phyloP scores from a whole-genome alignment of 768 basidiomycete genomes.

The Kwoniella shandongensis region DNA sequence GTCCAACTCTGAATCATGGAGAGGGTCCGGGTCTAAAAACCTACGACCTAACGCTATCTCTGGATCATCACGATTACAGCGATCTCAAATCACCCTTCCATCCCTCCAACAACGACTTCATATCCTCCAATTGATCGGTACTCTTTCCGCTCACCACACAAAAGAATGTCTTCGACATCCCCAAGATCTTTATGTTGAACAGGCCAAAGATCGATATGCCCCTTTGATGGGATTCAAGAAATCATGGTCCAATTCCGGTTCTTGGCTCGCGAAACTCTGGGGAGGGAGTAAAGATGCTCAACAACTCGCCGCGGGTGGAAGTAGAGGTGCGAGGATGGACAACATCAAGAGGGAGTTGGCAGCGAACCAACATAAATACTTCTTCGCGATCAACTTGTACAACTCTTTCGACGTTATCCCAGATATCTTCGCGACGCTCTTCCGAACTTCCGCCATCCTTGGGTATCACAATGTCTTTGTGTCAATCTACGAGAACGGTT shows the following conservation, averaged over 20 bases:
- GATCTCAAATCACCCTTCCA: constrained; percentile 59
- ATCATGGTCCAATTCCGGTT: constrained; percentile 47
- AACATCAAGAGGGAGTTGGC: constrained; percentile 43
- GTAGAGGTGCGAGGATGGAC: constrained; percentile 26
- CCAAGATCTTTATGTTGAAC: constrained; percentile 80
- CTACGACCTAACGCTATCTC: constrained; percentile 40
- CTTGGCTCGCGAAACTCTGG: constrained; percentile 37
- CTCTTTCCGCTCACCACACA: constrained; percentile 87
- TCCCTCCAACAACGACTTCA: constrained; percentile 79
- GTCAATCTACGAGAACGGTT: constrained; percentile 98
- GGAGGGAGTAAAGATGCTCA: constrained; percentile 32
- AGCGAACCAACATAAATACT: constrained; percentile 84
- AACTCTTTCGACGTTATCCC: constrained; percentile 99
- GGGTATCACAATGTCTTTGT: constrained; percentile 98
- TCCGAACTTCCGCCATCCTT: constrained; percentile 83
- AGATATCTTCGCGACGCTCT: constrained; percentile 93
- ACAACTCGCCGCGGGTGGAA: constrained; percentile 19
- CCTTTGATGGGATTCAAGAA: constrained; percentile 76
- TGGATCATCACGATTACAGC: constrained; percentile 37
- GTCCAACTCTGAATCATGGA: constrained; percentile 36
- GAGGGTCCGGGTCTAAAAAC: constrained; percentile 30
- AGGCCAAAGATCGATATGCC: constrained; percentile 80
- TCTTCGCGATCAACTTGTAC: constrained; percentile 98
- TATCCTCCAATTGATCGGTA: constrained; percentile 80
- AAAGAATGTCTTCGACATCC: constrained; percentile 82